Conservation (phyloP, 2,329 filamentous ascomycete species). For the Alternaria sp. region DNA sequence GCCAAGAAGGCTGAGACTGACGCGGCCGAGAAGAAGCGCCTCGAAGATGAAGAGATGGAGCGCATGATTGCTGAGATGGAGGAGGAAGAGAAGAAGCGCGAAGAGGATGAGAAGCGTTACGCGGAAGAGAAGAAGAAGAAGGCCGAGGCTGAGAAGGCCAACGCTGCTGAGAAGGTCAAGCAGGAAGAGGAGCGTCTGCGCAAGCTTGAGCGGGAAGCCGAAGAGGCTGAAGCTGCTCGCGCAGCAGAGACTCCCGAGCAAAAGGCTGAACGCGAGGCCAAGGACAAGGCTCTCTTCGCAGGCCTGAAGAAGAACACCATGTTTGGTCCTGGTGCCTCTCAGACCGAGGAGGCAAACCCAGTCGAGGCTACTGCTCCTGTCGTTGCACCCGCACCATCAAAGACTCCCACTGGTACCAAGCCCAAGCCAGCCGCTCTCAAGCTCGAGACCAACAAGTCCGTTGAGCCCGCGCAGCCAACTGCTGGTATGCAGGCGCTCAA, state of each 20-base stretch:
- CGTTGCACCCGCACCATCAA: slow-evolving; percentile 30
- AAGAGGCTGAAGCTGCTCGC: slow-evolving; percentile 57
- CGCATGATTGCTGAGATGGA: slow-evolving; percentile 73
- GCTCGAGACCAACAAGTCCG: slow-evolving; percentile 82
- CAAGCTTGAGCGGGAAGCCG: slow-evolving; percentile 59
- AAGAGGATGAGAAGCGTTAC: slow-evolving; percentile 75
- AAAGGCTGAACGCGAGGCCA: slow-evolving; percentile 53
- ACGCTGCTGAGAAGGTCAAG: slow-evolving; percentile 54
- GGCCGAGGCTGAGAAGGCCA: slow-evolving; percentile 67
- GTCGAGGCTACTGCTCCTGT: slow-evolving; percentile 54
- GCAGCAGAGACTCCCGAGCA: slow-evolving; percentile 53
- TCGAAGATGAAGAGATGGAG: slow-evolving; percentile 57
- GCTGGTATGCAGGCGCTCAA: slow-evolving; percentile 93
- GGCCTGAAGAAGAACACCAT: slow-evolving; percentile 59
- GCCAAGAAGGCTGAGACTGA: slow-evolving; percentile 55
- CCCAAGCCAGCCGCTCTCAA: slow-evolving; percentile 90
- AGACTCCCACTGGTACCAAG: slow-evolving; percentile 66
- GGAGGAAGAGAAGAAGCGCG: slow-evolving; percentile 54
- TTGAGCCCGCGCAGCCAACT: slow-evolving; percentile 92
- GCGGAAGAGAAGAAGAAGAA: slow-evolving; percentile 74
- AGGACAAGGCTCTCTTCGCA: slow-evolving; percentile 53
- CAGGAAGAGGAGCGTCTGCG: slow-evolving; percentile 64
- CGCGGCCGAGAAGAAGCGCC: slow-evolving; percentile 46
- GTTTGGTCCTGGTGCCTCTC: slow-evolving; percentile 56
- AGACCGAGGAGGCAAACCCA: slow-evolving; percentile 44